Evolutionary conservation across 2,329 filamentous ascomycete genomes (phyloP).

Genomic region (Aspergillus unguis): DNA sequence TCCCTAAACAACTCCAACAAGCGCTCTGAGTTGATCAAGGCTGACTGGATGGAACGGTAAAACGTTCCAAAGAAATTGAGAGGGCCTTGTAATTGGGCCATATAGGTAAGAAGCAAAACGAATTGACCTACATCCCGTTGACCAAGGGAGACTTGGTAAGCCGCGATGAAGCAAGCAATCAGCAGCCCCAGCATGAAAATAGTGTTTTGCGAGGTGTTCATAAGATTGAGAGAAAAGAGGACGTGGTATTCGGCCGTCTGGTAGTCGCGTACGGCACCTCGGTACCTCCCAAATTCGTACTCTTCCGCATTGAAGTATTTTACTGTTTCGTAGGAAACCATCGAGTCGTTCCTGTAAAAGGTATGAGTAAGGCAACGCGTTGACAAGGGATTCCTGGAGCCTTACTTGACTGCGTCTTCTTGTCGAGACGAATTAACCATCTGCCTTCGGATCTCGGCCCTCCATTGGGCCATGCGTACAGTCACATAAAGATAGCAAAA

Average conservation of each 20-base stretch:
- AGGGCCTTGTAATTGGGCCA: constrained; percentile 74
- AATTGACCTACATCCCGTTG: constrained; percentile 67
- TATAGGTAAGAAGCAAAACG: constrained; percentile 70
- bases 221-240: constrained; percentile 69
- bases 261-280: constrained; percentile 65
- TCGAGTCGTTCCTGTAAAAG: constrained; percentile 73
- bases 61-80: constrained; percentile 91
- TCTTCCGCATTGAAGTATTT: constrained; percentile 86
- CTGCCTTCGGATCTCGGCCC: constrained; percentile 82
- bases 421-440: constrained; percentile 95
- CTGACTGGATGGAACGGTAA: constrained; percentile 91
- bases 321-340: constrained; percentile 96
- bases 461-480: constrained; percentile 89
- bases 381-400: too few relatives aligned
- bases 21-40: constrained; percentile 95
- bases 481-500: constrained; percentile 97
- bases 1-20: constrained; percentile 96
- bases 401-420: constrained; percentile 88
- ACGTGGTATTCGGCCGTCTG: constrained; percentile 74
- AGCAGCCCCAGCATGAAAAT: constrained; percentile 76
- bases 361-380: not conserved
- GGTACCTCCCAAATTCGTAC: constrained; percentile 73
- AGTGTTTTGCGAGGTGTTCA: constrained; percentile 77
- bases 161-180: constrained; percentile 68
- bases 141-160: constrained; percentile 70